Evolutionary conservation across 441 rosid species (phyloP).

Genomic region (Gossypium aridum): DNA sequence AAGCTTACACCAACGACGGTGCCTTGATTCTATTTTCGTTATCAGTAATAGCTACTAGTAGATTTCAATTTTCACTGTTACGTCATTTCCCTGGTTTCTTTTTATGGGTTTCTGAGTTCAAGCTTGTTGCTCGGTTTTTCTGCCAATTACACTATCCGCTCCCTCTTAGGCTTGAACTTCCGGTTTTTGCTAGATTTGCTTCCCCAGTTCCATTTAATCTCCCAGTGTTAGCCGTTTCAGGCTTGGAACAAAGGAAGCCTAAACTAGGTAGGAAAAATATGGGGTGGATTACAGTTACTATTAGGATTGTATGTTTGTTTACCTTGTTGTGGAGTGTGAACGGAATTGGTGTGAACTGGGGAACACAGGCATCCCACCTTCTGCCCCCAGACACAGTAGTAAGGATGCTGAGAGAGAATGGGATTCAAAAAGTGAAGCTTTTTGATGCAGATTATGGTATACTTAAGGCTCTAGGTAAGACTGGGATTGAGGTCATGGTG

Average conservation of each 20-base stretch:
- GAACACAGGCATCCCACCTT: conserved; percentile 73
- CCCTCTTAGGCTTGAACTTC: background rate
- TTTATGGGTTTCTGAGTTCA: background rate
- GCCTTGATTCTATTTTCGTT: background rate
- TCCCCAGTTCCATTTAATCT: background rate
- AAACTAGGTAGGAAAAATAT: conserved; percentile 12
- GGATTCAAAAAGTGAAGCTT: conserved; percentile 75
- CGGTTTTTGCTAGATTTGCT: too few species aligned
- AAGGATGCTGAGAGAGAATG: conserved; percentile 56
- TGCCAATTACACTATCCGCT: background rate
- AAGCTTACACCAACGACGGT: background rate
- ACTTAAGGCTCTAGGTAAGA: conserved; percentile 59
- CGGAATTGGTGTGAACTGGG: conserved; percentile 94
- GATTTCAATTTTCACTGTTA: background rate
- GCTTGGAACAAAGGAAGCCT: background rate
- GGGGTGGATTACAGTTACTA: conserved; percentile 2
- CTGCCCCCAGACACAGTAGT: conserved; percentile 68
- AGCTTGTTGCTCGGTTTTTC: background rate
- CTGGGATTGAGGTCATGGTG: conserved; percentile 87
- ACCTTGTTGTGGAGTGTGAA: conserved; percentile 28
- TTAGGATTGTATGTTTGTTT: conserved; percentile 23
- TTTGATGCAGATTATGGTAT: conserved; percentile 78
- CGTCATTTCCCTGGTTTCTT: background rate
- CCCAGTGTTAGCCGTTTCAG: background rate
- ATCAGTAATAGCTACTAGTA: background rate